Evolutionary conservation across 176 grass and related monocot genomes (phyloP).

Genomic region (Dendrocalamus sinicus): DNA sequence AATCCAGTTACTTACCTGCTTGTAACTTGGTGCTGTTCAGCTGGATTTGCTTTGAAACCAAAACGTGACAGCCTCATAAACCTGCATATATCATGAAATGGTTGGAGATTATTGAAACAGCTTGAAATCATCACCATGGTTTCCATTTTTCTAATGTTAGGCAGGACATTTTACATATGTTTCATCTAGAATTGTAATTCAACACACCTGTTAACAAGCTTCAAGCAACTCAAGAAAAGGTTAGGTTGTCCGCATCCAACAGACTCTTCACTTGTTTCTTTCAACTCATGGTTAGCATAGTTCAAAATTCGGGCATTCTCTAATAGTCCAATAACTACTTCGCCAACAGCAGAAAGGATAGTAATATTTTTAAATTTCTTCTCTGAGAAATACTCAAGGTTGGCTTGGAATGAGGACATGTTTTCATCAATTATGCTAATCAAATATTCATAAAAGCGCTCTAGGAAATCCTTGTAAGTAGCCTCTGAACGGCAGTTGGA

Average conservation of each 20-base stretch:
- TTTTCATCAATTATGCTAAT: constrained; percentile 54
- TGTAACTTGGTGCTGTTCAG: constrained; percentile 39
- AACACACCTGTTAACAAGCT: constrained; percentile 64
- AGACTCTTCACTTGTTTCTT: constrained; percentile 32
- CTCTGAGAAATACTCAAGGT: constrained; percentile 43
- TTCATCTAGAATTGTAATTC: constrained; percentile 23
- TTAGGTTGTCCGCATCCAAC: constrained; percentile 1
- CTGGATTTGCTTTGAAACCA: constrained; percentile 54
- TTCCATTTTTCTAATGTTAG: neutral
- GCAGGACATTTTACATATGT: constrained; percentile 6
- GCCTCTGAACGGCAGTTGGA: constrained; percentile 42
- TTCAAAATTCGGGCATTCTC: constrained; percentile 41
- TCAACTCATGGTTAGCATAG: constrained; percentile 29
- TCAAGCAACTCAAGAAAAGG: constrained; percentile 42
- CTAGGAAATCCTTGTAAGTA: constrained; percentile 47
- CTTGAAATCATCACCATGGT: neutral
- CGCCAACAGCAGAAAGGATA: constrained; percentile 59
- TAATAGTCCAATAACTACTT: constrained; percentile 55
- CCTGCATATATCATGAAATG: constrained; percentile 43
- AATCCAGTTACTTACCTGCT: constrained; percentile 46
- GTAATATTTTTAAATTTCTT: constrained; percentile 45
- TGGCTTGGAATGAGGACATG: constrained; percentile 40
- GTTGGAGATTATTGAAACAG: constrained; percentile 27
- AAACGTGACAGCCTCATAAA: constrained; percentile 58
- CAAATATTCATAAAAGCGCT: constrained; percentile 54